Conservation (phyloP, 768 basidiomycete species). For the Mycena rebaudengoi region DNA sequence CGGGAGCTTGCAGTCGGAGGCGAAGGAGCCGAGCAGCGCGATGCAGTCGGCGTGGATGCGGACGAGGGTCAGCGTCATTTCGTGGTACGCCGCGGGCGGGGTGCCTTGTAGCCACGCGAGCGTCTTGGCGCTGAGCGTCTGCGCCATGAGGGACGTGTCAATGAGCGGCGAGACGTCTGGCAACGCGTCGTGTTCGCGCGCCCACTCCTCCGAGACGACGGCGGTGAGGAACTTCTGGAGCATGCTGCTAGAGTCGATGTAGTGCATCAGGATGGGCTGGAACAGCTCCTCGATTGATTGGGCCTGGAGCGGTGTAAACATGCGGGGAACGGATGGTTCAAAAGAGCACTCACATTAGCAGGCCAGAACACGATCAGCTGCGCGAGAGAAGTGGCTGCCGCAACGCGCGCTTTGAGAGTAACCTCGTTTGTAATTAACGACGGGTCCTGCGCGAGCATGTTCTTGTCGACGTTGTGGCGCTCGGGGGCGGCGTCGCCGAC, state of each 20-base stretch:
- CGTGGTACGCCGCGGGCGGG: conserved; percentile 85
- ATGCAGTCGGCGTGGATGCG: conserved; percentile 85
- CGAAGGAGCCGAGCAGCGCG: conserved; percentile 83
- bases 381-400: conserved; percentile 81
- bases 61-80: conserved; percentile 84
- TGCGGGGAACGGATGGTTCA: background rate
- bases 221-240: conserved; percentile 90
- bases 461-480: conserved; percentile 95
- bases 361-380: conserved; percentile 76
- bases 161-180: conserved; percentile 50
- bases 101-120: conserved; percentile 77
- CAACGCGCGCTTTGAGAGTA: conserved; percentile 81
- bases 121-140: conserved; percentile 73
- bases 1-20: conserved; percentile 87
- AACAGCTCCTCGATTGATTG: conserved; percentile 70
- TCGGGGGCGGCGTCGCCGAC: conserved; percentile 60
- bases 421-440: conserved; percentile 81
- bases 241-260: conserved; percentile 89
- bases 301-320: conserved; percentile 28
- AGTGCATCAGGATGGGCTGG: conserved; percentile 77
- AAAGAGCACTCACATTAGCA: conserved; percentile 51
- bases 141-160: conserved; percentile 65
- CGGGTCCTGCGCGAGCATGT: conserved; percentile 91
- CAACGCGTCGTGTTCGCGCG: conserved; percentile 57
- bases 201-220: conserved; percentile 93